Percentiles rank a stretch among this genome's conserved stretches.
These are phyloP conservation scores for Oryza australiensis DNA, from an alignment of 176 grass and related monocot species.

Conservation along the genomic window DNA sequence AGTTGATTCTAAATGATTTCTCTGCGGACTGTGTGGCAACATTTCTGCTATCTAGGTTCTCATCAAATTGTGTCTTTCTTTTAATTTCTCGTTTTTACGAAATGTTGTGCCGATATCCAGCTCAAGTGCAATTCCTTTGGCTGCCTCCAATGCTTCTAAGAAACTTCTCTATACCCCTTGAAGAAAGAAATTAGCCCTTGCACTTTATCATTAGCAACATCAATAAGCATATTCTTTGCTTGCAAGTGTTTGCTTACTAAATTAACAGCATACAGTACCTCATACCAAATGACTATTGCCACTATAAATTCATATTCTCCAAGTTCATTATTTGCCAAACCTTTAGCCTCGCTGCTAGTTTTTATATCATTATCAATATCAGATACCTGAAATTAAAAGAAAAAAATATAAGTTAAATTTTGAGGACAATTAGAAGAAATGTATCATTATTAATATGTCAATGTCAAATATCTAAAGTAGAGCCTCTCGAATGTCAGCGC, in stretches of 20 bases:
- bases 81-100: not conserved
- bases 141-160: not conserved
- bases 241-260: not conserved
- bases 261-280: not conserved
- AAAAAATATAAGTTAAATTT: no score
- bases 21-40: not conserved
- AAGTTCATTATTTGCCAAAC: not conserved
- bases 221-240: not conserved
- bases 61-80: not conserved
- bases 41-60: not conserved
- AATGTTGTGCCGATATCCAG: not conserved
- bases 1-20: not conserved
- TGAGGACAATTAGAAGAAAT: no score
- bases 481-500: not conserved
- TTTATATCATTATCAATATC: not conserved
- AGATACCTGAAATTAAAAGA: not conserved
- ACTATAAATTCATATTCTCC: not conserved
- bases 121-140: not conserved
- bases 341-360: not conserved
- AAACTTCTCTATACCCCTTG: not conserved
- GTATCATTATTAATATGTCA: no score
- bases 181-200: not conserved
- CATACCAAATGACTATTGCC: not conserved
- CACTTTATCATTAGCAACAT: not conserved
- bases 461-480: not conserved